Evolutionary conservation across 169 alveolate species (phyloP).

Genomic region (Blepharisma undulans): DNA sequence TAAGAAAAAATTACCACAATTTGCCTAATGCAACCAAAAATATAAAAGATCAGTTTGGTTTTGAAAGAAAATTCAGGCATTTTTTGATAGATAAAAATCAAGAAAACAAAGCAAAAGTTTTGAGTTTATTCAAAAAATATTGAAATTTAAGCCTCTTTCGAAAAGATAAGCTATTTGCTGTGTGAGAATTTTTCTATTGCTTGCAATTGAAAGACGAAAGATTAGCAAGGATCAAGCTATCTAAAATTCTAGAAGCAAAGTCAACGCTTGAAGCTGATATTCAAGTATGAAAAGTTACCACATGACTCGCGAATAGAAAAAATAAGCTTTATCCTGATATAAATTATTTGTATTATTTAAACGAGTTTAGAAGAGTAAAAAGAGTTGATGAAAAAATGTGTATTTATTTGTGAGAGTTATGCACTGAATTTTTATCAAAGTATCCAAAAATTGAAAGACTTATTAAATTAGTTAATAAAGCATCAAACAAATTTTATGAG

Average conservation of each 20-base stretch:
- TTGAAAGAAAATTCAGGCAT: neutral
- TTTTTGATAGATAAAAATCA: neutral
- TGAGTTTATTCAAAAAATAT: no score
- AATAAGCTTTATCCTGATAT: neutral
- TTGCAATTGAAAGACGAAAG: neutral
- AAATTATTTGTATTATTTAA: neutral
- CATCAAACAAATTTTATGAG: neutral
- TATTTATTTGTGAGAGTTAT: neutral
- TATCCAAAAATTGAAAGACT: neutral
- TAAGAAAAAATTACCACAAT: no score
- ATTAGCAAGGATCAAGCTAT: neutral
- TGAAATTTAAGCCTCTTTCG: neutral
- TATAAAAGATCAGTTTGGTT: neutral
- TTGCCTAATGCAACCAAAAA: neutral
- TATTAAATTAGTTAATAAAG: no score
- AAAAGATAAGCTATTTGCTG: neutral
- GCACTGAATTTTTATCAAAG: neutral
- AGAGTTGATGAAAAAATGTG: neutral
- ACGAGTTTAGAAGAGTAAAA: neutral
- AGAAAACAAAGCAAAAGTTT: neutral
- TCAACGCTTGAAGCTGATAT: neutral
- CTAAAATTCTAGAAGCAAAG: neutral
- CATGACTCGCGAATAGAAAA: neutral
- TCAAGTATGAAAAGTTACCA: neutral
- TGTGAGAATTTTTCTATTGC: slow-evolving; percentile 7